A percentile compares a stretch with the other conserved stretches of the same genome.
Conservation (phyloP, 768 basidiomycete species). For the Hortiboletus campestris region DNA sequence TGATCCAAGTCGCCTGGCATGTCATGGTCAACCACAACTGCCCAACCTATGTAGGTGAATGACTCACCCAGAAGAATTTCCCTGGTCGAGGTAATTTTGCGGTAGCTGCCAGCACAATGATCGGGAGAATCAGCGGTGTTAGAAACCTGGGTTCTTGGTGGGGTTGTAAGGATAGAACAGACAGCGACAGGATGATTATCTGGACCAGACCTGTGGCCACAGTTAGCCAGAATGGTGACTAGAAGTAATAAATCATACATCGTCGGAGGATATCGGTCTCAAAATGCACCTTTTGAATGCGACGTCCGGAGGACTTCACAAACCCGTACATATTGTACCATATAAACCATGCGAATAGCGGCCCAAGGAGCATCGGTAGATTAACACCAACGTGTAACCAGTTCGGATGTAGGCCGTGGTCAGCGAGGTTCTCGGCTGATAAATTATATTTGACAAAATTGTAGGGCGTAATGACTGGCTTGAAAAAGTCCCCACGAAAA, state of each 20-base stretch:
- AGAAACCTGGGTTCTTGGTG: conserved; percentile 43
- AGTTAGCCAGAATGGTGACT: neutral
- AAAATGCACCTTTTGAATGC: conserved; percentile 5
- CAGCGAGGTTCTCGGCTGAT: conserved; percentile 35
- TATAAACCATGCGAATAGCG: conserved; percentile 28
- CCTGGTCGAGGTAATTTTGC: conserved; percentile 27
- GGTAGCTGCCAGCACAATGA: conserved; percentile 30
- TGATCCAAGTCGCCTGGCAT: conserved; percentile 28
- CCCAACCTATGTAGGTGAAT: neutral
- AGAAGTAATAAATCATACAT: conserved; percentile 8
- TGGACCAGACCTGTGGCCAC: conserved; percentile 27
- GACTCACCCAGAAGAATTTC: conserved; percentile 34
- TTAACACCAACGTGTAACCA: conserved; percentile 42
- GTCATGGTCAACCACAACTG: neutral
- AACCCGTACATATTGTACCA: conserved; percentile 10
- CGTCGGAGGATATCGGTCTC: conserved; percentile 14
- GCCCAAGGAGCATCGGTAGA: conserved; percentile 39
- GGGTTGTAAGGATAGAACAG: conserved; percentile 33
- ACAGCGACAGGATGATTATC: conserved; percentile 30
- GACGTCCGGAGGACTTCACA: neutral
- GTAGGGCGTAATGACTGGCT: conserved; percentile 33
- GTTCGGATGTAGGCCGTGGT: conserved; percentile 40
- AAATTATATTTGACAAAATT: conserved; percentile 40
- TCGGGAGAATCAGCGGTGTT: conserved; percentile 34
- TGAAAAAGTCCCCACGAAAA: conserved; percentile 25